These are phyloP conservation scores for Camellia oleifera DNA, from an alignment of 179 eudicot genomes.

Conservation along the genomic window DNA sequence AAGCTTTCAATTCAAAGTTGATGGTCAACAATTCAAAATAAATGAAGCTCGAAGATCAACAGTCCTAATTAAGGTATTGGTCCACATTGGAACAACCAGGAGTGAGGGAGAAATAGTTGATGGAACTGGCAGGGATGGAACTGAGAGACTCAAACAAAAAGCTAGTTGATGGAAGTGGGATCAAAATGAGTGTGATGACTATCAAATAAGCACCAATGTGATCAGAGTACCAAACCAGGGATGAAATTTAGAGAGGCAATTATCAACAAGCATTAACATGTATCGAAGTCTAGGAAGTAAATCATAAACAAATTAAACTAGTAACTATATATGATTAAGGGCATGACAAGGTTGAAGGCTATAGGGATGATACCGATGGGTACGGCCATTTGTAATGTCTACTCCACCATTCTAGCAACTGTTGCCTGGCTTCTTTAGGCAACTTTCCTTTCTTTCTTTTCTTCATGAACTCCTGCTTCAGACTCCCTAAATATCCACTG, in stretches of 20 bases:
- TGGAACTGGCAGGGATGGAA: too few relatives aligned
- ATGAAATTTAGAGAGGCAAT: neutral
- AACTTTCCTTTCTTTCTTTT: slow-evolving; percentile 96
- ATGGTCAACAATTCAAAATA: too few relatives aligned
- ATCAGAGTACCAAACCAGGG: too few relatives aligned
- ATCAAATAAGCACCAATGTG: too few relatives aligned
- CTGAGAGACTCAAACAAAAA: too few relatives aligned
- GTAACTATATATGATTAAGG: neutral
- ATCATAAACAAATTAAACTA: neutral
- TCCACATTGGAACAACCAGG: too few relatives aligned
- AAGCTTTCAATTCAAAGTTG: too few relatives aligned
- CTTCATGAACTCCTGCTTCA: slow-evolving; percentile 97
- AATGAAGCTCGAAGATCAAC: too few relatives aligned
- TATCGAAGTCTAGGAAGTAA: neutral
- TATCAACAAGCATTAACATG: neutral
- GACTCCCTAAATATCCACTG: slow-evolving; percentile 84
- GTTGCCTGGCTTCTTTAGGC: slow-evolving; percentile 93
- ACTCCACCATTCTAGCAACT: slow-evolving; percentile 95
- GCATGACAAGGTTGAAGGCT: neutral
- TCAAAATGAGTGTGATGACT: too few relatives aligned
- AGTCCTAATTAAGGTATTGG: too few relatives aligned
- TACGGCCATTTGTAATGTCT: slow-evolving; percentile 97
- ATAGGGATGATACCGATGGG: slow-evolving; percentile 64
- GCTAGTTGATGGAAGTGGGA: too few relatives aligned
- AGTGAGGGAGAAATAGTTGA: too few relatives aligned